These are phyloP conservation scores for Rhizopus delemar DNA, from an alignment of 371 early-diverging fungal species.

Conservation along the genomic window DNA sequence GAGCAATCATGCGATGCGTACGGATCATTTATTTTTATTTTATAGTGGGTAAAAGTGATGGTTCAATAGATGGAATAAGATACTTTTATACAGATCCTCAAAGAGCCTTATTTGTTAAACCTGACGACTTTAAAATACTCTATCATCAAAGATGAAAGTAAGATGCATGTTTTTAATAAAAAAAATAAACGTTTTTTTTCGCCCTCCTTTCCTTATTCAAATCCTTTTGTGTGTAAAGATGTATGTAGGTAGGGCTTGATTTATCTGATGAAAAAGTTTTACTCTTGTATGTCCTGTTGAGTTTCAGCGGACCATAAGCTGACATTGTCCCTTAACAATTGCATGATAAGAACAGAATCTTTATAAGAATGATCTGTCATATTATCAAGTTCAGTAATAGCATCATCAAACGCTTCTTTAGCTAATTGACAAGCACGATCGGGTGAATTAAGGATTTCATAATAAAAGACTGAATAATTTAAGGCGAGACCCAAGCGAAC, in stretches of 20 bases:
- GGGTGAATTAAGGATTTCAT: conserved; percentile 98
- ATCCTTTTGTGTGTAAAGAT: too few species aligned
- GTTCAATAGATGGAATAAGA: conserved; percentile 32
- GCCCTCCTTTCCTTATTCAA: too few species aligned
- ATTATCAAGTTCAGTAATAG: conserved; percentile 97
- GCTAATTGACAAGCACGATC: conserved; percentile 99
- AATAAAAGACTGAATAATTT: conserved; percentile 99
- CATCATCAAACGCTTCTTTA: conserved; percentile 99
- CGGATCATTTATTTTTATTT: background rate
- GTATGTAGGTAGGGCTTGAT: too few species aligned
- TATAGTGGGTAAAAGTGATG: conserved; percentile 39
- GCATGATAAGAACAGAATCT: conserved; percentile 62
- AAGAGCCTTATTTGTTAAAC: conserved; percentile 31
- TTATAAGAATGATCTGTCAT: conserved; percentile 99
- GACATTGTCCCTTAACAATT: conserved; percentile 99
- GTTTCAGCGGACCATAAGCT: conserved; percentile 99
- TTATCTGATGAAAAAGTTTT: too few species aligned
- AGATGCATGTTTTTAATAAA: background rate
- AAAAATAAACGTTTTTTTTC: too few species aligned
- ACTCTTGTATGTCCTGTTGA: conserved; percentile 61
- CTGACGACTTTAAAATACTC: conserved; percentile 28
- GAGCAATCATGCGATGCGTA: too few species aligned
- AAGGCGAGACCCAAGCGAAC: conserved; percentile 99
- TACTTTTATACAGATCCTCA: conserved; percentile 38
- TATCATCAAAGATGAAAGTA: conserved; percentile 5